These are phyloP conservation scores for Camellia granthamiana DNA, from an alignment of 148 eudicot genomes.

Conservation along the genomic window DNA sequence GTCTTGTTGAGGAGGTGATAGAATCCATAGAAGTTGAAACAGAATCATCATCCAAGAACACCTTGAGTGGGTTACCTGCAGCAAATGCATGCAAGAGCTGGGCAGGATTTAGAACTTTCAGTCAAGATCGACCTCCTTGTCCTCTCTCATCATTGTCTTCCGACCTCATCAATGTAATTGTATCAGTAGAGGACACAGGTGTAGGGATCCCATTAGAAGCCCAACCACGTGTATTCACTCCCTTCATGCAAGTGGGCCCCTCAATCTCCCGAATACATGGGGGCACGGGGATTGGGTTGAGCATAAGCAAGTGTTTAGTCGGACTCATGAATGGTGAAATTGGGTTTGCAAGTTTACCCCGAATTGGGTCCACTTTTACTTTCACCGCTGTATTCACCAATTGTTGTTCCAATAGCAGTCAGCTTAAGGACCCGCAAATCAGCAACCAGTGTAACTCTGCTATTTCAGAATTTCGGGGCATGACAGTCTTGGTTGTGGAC, in stretches of 20 bases:
- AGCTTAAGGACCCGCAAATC: constrained; percentile 34
- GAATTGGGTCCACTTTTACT: constrained; percentile 80
- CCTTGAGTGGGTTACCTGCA: constrained; percentile 81
- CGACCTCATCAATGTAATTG: constrained; percentile 53
- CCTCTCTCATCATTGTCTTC: constrained; percentile 30
- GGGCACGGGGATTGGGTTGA: constrained; percentile 94
- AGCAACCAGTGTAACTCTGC: constrained; percentile 37
- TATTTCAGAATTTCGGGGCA: constrained; percentile 56
- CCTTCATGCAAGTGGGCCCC: constrained; percentile 96
- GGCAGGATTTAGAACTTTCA: constrained; percentile 56
- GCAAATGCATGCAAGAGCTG: constrained; percentile 73
- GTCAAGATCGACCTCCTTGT: constrained; percentile 36
- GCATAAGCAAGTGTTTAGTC: constrained; percentile 96
- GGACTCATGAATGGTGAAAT: constrained; percentile 88
- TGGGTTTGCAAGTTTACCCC: constrained; percentile 68
- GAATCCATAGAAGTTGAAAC: constrained; percentile 49
- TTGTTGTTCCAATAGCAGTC: constrained; percentile 31
- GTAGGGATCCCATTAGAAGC: constrained; percentile 88
- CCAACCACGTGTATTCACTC: constrained; percentile 81
- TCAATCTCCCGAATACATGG: constrained; percentile 67
- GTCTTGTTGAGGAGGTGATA: constrained; percentile 78
- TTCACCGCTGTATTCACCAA: constrained; percentile 68
- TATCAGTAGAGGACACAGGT: constrained; percentile 97
- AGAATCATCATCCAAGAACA: constrained; percentile 44
- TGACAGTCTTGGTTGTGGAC: constrained; percentile 76